Base-by-base conservation (phyloP, 805 yeast genomes). In the Saccharomyces mikatae region DNA sequence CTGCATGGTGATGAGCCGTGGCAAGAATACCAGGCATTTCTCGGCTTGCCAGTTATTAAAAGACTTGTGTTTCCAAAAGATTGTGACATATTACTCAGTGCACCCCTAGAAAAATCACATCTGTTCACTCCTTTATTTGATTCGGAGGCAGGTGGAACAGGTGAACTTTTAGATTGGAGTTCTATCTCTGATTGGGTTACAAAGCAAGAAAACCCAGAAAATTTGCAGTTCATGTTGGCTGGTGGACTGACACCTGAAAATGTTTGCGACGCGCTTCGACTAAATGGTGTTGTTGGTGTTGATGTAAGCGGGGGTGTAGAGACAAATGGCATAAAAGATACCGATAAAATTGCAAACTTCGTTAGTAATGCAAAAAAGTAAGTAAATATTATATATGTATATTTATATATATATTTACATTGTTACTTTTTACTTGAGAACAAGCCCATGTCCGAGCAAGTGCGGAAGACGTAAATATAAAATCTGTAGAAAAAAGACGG, bases 231-330 rank as follows among this genome's bases (percentile, higher is more conserved):
- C 62, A 64, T 94, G 0, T 74, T 94, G 28, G 98, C 98, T 0
- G 99, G 99, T 4, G 99, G 99, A 0, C 75, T 94, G 54, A 84
- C 77, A 0, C 89, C 94, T 0, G 82, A 77, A 0, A 94, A 91
- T 62, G 89, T 94, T 5, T 54, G 55, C 0, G 66, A 67, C 1
- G 95, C 96, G 0, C 67, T 79, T 11, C 60, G 65, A 0, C 50
- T 68, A 27, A 54, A 58, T 11, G 92, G 94, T 26, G 82, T 87
- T n/a, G 65, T 83, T 41, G 98, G 97, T 3, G 92, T 87, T 27
- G 99, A 92, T 71, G 98, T 94, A 6, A 86, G 96, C 63, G 90
- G 97, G 9, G 99, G 99, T 1, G 96, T 91, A 1, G 99, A 94
- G 66, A 81, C 85, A 0, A 65, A 81, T 47, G 96, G 96, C 1